A percentile compares a stretch with the other conserved stretches of the same genome.
These are phyloP conservation scores for Fusarium siculi DNA, from an alignment of 2,329 filamentous ascomycete genomes.

Conservation along the genomic window DNA sequence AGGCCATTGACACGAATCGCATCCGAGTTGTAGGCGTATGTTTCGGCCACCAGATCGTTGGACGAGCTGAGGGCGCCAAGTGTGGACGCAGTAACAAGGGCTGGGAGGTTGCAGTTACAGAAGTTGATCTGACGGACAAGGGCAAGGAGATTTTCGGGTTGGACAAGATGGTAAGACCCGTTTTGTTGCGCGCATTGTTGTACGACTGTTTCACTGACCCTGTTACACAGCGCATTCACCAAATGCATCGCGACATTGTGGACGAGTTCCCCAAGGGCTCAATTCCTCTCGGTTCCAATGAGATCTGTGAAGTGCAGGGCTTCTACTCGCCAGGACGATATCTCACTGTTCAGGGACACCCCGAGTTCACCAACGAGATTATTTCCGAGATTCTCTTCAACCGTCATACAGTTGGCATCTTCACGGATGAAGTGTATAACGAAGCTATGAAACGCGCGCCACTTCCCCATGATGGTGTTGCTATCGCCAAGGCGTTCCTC, in stretches of 20 bases:
- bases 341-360: conserved; percentile 60
- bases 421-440: conserved; percentile 74
- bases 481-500: conserved; percentile 78
- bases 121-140: conserved; percentile 52
- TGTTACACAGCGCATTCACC: conserved; percentile 51
- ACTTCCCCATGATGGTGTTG: conserved; percentile 81
- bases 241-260: conserved; percentile 61
- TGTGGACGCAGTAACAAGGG: conserved; percentile 53
- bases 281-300: conserved; percentile 54
- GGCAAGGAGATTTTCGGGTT: conserved; percentile 54
- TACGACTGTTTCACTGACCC: conserved; percentile 69
- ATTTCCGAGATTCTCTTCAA: conserved; percentile 54
- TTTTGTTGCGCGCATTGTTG: conserved; percentile 57
- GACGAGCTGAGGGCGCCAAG: conserved; percentile 52
- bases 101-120: conserved; percentile 59
- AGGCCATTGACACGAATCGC: conserved; percentile 51
- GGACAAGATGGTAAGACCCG: conserved; percentile 46
- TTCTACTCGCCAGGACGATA: conserved; percentile 53
- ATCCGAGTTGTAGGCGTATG: conserved; percentile 71
- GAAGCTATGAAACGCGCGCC: conserved; percentile 74
- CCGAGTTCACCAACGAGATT: conserved; percentile 56
- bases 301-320: conserved; percentile 55
- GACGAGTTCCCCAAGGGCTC: conserved; percentile 52
- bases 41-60: conserved; percentile 62
- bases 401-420: conserved; percentile 73